Conservation (phyloP, 1,139 yeast species). For the Geotrichum aggregatum region DNA sequence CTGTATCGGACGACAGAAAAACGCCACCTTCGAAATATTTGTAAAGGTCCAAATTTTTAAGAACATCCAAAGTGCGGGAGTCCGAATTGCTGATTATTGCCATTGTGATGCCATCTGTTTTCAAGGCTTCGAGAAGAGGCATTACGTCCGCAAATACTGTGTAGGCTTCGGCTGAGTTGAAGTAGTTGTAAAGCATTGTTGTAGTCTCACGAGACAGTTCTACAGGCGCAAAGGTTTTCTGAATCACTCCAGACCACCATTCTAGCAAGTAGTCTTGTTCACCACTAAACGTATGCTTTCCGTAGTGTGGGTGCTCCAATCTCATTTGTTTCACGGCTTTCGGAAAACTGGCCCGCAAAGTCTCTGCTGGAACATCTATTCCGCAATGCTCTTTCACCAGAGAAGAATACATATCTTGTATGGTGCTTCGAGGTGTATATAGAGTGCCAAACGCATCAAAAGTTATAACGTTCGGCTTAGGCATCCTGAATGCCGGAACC, state of each 20-base stretch:
- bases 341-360: constrained; percentile 21
- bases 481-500: neutral
- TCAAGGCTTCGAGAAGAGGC: constrained; percentile 21
- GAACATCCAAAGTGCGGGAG: constrained; percentile 26
- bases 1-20: constrained; percentile 29
- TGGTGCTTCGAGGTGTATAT: constrained; percentile 27
- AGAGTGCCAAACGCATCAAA: constrained; percentile 36
- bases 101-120: constrained; percentile 18
- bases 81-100: constrained; percentile 34
- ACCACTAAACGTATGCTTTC: constrained; percentile 24
- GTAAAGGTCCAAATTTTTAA: constrained; percentile 25
- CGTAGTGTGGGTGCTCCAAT: constrained; percentile 29
- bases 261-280: constrained; percentile 8
- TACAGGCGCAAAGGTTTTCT: constrained; percentile 23
- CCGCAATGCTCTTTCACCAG: constrained; percentile 25
- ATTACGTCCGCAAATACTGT: constrained; percentile 27
- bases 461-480: constrained; percentile 27
- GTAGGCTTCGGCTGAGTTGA: constrained; percentile 28
- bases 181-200: constrained; percentile 27
- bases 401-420: constrained; percentile 27
- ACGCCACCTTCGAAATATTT: constrained; percentile 20
- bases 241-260: constrained; percentile 32
- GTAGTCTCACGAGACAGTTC: constrained; percentile 23
- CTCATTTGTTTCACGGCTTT: constrained; percentile 24
- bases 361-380: constrained; percentile 21